A percentile compares a stretch with the other conserved stretches of the same genome.
Conservation (phyloP, 805 yeast species). For the Sungouiozyma intestinalis region DNA sequence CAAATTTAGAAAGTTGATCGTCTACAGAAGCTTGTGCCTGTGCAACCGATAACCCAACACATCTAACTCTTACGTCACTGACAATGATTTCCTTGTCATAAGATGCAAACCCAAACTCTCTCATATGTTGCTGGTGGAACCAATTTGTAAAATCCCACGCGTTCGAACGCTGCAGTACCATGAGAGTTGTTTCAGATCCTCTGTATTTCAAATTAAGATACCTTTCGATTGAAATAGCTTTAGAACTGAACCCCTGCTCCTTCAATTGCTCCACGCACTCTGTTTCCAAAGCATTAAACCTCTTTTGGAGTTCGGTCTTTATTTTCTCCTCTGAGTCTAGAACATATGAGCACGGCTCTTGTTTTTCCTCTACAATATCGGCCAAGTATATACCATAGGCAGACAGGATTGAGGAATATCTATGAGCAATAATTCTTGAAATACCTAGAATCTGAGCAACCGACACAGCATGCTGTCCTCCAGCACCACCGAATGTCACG, state of each 20-base stretch:
- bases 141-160: too few relatives aligned
- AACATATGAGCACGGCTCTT: slow-evolving; percentile 52
- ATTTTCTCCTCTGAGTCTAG: slow-evolving; percentile 26
- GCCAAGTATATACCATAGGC: slow-evolving; percentile 87
- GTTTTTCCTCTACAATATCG: slow-evolving; percentile 72
- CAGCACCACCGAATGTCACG: slow-evolving; percentile 88
- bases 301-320: slow-evolving; percentile 29
- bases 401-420: slow-evolving; percentile 72
- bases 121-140: slow-evolving; percentile 46
- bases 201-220: slow-evolving; percentile 70
- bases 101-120: slow-evolving; percentile 66
- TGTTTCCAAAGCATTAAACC: slow-evolving; percentile 36
- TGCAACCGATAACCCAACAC: slow-evolving; percentile 49
- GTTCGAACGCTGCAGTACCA: too few relatives aligned
- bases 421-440: slow-evolving; percentile 57
- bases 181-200: slow-evolving; percentile 83
- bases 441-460: slow-evolving; percentile 68
- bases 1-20: slow-evolving; percentile 38
- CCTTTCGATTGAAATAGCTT: slow-evolving; percentile 44
- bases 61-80: slow-evolving; percentile 67
- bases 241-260: slow-evolving; percentile 44
- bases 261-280: slow-evolving; percentile 34
- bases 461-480: slow-evolving; percentile 81
- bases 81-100: slow-evolving; percentile 48
- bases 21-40: slow-evolving; percentile 37